These are phyloP conservation scores for Candida sphagnicola DNA, from an alignment of 805 yeast genomes.

Conservation along the genomic window DNA sequence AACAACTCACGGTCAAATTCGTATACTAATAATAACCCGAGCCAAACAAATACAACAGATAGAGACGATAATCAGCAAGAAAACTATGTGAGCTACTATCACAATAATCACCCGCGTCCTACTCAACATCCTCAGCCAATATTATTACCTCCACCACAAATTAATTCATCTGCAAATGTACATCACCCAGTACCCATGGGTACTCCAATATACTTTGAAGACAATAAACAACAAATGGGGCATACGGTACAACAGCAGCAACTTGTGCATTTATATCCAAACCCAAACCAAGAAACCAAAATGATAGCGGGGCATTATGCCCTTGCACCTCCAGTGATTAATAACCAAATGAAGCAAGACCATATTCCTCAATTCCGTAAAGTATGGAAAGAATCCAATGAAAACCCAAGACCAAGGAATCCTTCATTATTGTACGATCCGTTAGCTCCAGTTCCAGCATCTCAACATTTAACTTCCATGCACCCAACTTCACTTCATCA, in stretches of 20 bases:
- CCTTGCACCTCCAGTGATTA: background rate
- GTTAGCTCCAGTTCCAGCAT: conserved; percentile 37
- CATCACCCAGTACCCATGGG: background rate
- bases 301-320: too few relatives aligned
- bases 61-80: background rate
- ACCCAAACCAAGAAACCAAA: too few relatives aligned
- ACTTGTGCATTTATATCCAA: too few relatives aligned
- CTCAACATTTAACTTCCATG: conserved; percentile 2
- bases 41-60: background rate
- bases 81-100: background rate
- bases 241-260: too few relatives aligned
- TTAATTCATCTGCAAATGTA: background rate
- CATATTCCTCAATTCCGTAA: conserved; percentile 25
- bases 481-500: conserved; percentile 6
- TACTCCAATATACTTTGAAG: background rate
- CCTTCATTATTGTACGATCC: conserved; percentile 51
- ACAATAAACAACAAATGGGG: too few relatives aligned
- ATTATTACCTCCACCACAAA: background rate
- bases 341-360: background rate
- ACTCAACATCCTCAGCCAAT: background rate
- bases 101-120: background rate
- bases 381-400: conserved; percentile 25
- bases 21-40: conserved; percentile 5
- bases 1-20: conserved; percentile 6
- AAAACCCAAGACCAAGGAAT: conserved; percentile 29